Base-by-base conservation (phyloP, 345 rosid species). In the Salix viminalis region DNA sequence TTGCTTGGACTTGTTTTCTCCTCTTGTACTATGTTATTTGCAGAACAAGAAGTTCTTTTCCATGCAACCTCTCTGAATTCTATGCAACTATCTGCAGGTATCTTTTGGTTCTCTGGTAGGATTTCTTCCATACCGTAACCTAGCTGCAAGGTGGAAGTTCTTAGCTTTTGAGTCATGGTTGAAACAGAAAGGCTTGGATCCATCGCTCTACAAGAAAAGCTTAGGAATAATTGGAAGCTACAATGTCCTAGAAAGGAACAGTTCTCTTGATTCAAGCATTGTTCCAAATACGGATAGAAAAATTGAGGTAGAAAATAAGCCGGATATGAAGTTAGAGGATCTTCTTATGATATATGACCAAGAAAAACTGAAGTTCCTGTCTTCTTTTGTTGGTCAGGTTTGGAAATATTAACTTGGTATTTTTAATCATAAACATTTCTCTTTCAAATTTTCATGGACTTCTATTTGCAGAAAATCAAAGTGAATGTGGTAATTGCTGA, bases 131-230 rank as follows among this genome's bases (percentile, higher is more conserved):
- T 93, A 90, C 80, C 91, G 96, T 50, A 88, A 91, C 83, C 96
- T 96, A 48, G 86, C 87, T 69, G 84, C 92, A 79, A 93, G 80
- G 78, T 89, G 91, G 93, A 93, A 93, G 79, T 96, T 93, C 84
- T 80, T 91, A 67, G 96, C 97, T 52, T 92, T 96, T 80, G 99
- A 96, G 79, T 86, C 98, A 81, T 96, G 99, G 99, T 76, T 93
- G 88, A 85, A 91, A 77, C 86, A 82, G 84, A 96, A 91, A 74
- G 99, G 98, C 69, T 83, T 96, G 70, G 96, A 93, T 71, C 99
- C 97, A 80, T 88, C 92, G 42, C 69, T 69, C 69, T 91, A 91
- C 84, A 86, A 82, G 86, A 90, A 91, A 82, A 86, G 84, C 77
- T 82, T 89, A 79, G 93, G 92, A 74, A 87, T 91, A 67, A 88